These are phyloP conservation scores for Globisporangium alternatum DNA, from an alignment of 352 stramenopile species.

Conservation along the genomic window DNA sequence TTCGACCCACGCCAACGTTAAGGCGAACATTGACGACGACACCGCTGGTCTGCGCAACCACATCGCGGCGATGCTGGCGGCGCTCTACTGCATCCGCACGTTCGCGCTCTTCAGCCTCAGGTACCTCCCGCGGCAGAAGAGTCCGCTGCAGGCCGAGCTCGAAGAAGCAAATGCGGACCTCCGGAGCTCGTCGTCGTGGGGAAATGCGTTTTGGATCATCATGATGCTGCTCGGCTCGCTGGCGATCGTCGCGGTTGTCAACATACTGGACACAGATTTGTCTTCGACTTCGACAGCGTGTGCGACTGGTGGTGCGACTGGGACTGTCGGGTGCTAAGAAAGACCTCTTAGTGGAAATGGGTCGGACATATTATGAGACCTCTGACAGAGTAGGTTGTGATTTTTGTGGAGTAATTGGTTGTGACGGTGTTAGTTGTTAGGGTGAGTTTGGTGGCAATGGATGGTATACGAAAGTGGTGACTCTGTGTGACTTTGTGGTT, in stretches of 20 bases:
- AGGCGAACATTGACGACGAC: conserved; percentile 14
- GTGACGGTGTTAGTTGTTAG: not conserved
- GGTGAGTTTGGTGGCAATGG: not conserved
- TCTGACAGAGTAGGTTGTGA: not conserved
- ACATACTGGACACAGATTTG: not conserved
- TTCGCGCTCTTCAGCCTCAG: conserved; percentile 37
- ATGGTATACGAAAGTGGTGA: not conserved
- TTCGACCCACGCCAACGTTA: not conserved
- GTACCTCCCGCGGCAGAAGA: conserved; percentile 46
- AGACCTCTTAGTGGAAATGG: not conserved
- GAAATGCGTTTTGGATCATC: not conserved
- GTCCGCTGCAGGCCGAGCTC: conserved; percentile 28
- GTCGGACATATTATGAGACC: not conserved
- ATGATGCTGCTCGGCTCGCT: conserved; percentile 2
- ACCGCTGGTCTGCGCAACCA: conserved; percentile 8
- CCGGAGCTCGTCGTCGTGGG: not conserved
- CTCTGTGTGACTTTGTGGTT: not conserved
- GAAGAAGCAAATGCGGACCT: no score
- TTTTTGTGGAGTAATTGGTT: not conserved
- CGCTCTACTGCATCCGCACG: conserved; percentile 41
- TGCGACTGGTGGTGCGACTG: not conserved
- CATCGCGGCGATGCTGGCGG: conserved; percentile 34
- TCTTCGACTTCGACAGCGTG: not conserved
- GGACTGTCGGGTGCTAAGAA: not conserved
- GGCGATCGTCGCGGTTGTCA: conserved; percentile 7